phyloP scores from a whole-genome alignment of 768 basidiomycete genomes.

The Termitomyces sp. region DNA sequence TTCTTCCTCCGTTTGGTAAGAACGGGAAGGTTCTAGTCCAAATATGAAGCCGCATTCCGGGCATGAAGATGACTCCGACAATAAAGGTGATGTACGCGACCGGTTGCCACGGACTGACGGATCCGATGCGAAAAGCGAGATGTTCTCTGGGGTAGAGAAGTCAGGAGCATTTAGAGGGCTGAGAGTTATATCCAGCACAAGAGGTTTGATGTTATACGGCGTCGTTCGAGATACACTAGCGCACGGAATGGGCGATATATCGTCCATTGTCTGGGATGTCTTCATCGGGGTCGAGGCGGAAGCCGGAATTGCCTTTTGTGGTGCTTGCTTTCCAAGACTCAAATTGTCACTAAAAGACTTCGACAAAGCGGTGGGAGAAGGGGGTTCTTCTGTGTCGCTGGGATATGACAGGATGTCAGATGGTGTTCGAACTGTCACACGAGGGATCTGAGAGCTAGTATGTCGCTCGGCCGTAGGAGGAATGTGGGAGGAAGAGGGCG shows the following conservation, averaged over 20 bases:
- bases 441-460: constrained; percentile 11
- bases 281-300: neutral
- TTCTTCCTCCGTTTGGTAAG: neutral
- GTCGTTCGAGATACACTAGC: neutral
- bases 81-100: neutral
- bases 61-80: neutral
- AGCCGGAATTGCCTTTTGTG: neutral
- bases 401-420: constrained; percentile 13
- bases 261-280: neutral
- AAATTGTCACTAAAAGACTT: neutral
- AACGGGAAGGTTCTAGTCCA: neutral
- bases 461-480: constrained; percentile 1
- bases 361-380: neutral
- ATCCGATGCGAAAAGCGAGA: neutral
- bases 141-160: constrained; percentile 3
- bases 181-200: constrained; percentile 7
- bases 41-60: neutral
- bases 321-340: neutral
- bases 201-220: neutral
- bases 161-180: constrained; percentile 14
- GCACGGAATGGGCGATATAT: neutral
- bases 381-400: constrained; percentile 5
- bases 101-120: constrained; percentile 5
- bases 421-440: constrained; percentile 25
- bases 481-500: constrained; percentile 2